Evolutionary conservation across 1,284 basidiomycete genomes (phyloP).

Genomic region (Moesziomyces aphidis): DNA sequence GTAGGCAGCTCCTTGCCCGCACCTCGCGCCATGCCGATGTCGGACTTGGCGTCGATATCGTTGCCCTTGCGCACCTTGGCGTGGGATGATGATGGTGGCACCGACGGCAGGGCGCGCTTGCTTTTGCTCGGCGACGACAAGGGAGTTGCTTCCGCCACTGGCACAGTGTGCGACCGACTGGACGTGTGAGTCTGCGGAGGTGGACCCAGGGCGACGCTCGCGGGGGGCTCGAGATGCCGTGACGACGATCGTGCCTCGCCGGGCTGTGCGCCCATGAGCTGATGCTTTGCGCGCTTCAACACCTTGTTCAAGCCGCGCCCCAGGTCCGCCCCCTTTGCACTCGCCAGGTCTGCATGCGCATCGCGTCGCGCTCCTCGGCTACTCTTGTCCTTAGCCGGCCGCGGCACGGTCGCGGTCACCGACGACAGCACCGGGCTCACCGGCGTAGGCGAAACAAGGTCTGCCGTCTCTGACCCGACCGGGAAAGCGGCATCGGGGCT

Average conservation of each 20-base stretch:
- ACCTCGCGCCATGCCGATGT: constrained; percentile 6
- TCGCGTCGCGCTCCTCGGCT: neutral
- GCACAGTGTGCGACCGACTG: neutral
- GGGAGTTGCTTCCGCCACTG: neutral
- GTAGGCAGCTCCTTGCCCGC: constrained; percentile 27
- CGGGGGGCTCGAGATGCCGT: neutral
- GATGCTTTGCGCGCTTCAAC: constrained; percentile 23
- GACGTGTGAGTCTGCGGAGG: neutral
- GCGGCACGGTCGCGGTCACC: constrained; percentile 8
- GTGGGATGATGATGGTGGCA: neutral
- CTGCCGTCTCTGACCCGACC: no score
- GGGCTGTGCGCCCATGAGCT: constrained; percentile 9
- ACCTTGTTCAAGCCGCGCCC: constrained; percentile 29
- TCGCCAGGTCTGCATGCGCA: neutral
- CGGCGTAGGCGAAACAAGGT: no score
- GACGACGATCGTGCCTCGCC: neutral
- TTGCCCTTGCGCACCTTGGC: constrained; percentile 15
- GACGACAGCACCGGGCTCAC: constrained; percentile 17
- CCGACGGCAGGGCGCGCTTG: constrained; percentile 8
- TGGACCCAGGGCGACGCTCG: constrained; percentile 4
- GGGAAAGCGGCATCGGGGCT: neutral
- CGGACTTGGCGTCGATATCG: neutral
- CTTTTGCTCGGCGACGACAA: constrained; percentile 11
- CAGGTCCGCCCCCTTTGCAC: constrained; percentile 13
- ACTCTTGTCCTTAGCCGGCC: neutral